Percentiles rank a stretch among this genome's conserved stretches.
Conservation (phyloP, 768 basidiomycete genomes). For the Pleurotus djamor region DNA sequence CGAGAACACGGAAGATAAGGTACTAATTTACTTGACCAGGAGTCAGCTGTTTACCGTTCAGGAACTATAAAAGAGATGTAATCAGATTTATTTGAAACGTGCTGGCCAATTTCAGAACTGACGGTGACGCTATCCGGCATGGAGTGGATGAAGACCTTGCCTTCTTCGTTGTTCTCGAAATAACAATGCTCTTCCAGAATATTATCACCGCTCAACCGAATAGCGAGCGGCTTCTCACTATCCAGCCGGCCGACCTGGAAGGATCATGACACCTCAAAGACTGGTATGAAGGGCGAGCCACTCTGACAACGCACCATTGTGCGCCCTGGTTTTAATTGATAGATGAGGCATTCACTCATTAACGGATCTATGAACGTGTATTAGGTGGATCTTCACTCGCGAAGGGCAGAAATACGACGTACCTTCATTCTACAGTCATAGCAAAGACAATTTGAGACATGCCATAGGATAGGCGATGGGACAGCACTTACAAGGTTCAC, state of each 20-base stretch:
- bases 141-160: conserved; percentile 80
- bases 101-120: conserved; percentile 22
- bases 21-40: conserved; percentile 62
- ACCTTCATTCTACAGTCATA: conserved; percentile 66
- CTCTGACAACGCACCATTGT: conserved; percentile 14
- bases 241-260: conserved; percentile 83
- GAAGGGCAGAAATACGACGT: conserved; percentile 17
- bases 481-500: conserved; percentile 78
- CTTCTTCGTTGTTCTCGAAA: conserved; percentile 78
- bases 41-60: conserved; percentile 89
- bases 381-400: neutral
- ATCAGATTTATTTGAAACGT: conserved; percentile 11
- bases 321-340: conserved; percentile 74
- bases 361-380: conserved; percentile 66
- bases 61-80: conserved; percentile 50
- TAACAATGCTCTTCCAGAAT: conserved; percentile 92
- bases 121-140: conserved; percentile 84
- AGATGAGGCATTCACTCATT: conserved; percentile 94
- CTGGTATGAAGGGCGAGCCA: neutral
- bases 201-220: conserved; percentile 89
- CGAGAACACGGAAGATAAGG: conserved; percentile 12
- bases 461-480: conserved; percentile 8
- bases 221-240: conserved; percentile 78
- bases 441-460: conserved; percentile 12
- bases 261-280: neutral